phyloP scores from a whole-genome alignment of 129 eudicot genomes.

The Lactuca sativa region DNA sequence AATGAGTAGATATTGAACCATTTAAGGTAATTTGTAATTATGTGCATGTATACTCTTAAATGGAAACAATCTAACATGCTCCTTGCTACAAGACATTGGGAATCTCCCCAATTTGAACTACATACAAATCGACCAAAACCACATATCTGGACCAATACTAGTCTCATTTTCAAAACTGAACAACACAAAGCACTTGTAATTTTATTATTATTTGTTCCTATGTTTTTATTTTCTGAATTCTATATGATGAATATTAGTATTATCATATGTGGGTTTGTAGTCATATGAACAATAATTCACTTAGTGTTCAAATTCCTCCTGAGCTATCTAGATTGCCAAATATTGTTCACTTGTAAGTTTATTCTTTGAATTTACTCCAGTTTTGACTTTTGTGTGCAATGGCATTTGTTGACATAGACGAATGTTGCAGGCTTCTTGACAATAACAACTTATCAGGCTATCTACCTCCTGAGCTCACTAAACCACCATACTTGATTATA shows the following conservation, averaged over 20 bases:
- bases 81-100: too few species aligned
- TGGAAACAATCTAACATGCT: too few species aligned
- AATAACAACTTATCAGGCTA: slow-evolving; percentile 81
- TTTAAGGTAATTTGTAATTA: too few species aligned
- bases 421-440: slow-evolving; percentile 70
- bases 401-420: slow-evolving; percentile 16
- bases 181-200: slow-evolving; percentile 69
- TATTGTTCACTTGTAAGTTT: slow-evolving; percentile 84
- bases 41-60: too few species aligned
- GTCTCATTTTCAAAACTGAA: too few species aligned
- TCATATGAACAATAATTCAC: slow-evolving; percentile 94
- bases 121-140: too few species aligned
- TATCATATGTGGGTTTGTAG: slow-evolving; percentile 35
- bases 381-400: too few species aligned
- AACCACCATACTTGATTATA: slow-evolving; percentile 53
- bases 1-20: too few species aligned
- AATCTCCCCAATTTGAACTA: too few species aligned
- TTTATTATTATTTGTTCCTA: not conserved
- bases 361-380: not conserved
- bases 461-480: slow-evolving; percentile 75
- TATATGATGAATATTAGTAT: slow-evolving; percentile 17
- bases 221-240: not conserved
- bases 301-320: slow-evolving; percentile 77
- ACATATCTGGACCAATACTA: too few species aligned
- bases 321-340: slow-evolving; percentile 72